Conservation (phyloP, 2,329 filamentous ascomycete species). For the Talaromyces sp. region DNA sequence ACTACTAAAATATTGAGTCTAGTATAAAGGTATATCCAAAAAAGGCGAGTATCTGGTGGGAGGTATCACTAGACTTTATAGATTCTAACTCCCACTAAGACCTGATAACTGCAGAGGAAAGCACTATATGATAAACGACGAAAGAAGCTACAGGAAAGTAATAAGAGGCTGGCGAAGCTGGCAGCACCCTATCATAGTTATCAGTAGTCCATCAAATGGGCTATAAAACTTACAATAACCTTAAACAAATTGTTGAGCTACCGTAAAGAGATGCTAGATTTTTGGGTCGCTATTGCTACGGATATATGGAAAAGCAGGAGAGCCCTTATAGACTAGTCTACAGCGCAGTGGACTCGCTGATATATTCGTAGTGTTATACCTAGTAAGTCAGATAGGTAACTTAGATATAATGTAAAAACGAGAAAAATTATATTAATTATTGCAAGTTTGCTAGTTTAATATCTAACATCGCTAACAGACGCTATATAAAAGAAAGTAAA, state of each 20-base stretch:
- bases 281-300: neutral
- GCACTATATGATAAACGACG: neutral
- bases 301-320: slow-evolving; percentile 16
- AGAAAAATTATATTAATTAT: neutral
- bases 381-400: neutral
- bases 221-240: neutral
- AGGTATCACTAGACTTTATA: neutral
- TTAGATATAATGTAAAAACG: neutral
- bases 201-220: neutral
- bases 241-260: neutral
- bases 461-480: neutral
- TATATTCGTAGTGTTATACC: slow-evolving; percentile 8
- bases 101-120: slow-evolving; percentile 1
- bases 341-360: slow-evolving; percentile 15
- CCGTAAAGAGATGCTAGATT: neutral
- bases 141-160: slow-evolving; percentile 1
- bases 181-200: slow-evolving; percentile 14
- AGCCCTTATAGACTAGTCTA: slow-evolving; percentile 15
- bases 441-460: neutral
- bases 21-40: neutral
- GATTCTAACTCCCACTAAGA: neutral
- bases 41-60: neutral
- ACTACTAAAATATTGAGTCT: neutral
- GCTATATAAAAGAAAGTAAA: neutral
- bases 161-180: slow-evolving; percentile 14